phyloP scores from a whole-genome alignment of 352 stramenopile species.

The Phytophthora cactorum region DNA sequence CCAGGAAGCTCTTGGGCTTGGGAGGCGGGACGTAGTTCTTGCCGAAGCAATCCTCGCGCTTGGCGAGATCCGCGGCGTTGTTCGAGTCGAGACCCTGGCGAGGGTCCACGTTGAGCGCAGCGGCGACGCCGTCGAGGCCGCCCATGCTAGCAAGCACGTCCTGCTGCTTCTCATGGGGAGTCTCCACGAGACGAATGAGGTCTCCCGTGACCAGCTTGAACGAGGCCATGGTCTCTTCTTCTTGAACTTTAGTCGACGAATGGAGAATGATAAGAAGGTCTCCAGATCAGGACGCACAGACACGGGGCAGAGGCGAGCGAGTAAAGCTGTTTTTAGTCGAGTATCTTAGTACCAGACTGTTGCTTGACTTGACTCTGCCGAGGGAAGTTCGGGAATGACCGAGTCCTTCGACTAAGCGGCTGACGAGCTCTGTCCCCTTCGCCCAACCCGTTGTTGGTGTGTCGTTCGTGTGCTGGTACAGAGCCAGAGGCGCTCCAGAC shows the following conservation, averaged over 20 bases:
- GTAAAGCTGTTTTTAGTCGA: slow-evolving; percentile 29
- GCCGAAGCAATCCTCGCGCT: slow-evolving; percentile 59
- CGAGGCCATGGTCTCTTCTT: slow-evolving; percentile 28
- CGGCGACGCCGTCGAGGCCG: slow-evolving; percentile 57
- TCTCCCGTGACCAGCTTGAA: slow-evolving; percentile 63
- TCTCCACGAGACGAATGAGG: slow-evolving; percentile 72
- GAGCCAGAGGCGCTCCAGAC: slow-evolving; percentile 22
- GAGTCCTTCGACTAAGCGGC: slow-evolving; percentile 27
- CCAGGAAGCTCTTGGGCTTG: slow-evolving; percentile 60
- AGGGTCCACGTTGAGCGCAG: slow-evolving; percentile 49
- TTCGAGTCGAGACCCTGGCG: slow-evolving; percentile 56
- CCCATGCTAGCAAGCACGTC: slow-evolving; percentile 49
- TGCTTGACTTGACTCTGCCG: slow-evolving; percentile 15
- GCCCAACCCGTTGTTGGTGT: slow-evolving; percentile 13
- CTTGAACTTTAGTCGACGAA: not conserved
- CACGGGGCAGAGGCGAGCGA: not conserved
- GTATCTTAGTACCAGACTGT: slow-evolving; percentile 6
- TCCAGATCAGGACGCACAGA: slow-evolving; percentile 14
- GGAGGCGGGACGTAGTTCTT: slow-evolving; percentile 69
- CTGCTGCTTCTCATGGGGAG: slow-evolving; percentile 58
- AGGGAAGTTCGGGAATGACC: slow-evolving; percentile 34
- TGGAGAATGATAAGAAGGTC: not conserved
- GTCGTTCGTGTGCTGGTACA: slow-evolving; percentile 20
- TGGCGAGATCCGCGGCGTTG: slow-evolving; percentile 40
- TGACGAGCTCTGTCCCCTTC: slow-evolving; percentile 1